Conservation (phyloP, 2,329 filamentous ascomycete species). For the Alternaria arbusti region DNA sequence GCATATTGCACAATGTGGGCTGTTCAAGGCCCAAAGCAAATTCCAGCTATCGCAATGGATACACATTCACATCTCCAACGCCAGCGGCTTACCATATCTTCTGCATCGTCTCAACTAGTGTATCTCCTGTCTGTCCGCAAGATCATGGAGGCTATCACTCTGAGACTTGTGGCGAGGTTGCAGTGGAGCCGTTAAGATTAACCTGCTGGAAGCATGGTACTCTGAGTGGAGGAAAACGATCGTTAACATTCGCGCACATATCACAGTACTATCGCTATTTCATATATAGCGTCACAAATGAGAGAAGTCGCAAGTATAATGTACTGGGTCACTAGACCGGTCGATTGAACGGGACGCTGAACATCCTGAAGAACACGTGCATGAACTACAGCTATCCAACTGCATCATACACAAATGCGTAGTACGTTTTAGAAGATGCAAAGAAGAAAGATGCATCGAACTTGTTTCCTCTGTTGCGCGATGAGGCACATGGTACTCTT, state of each 20-base stretch:
- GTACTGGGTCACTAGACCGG: background rate
- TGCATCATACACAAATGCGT: background rate
- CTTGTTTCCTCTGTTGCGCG: no score
- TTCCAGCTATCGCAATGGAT: background rate
- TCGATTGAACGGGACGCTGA: background rate
- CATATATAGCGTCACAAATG: no score
- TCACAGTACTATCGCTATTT: background rate
- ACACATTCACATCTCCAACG: background rate
- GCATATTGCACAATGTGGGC: background rate
- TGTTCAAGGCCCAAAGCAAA: background rate
- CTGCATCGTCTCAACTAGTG: background rate
- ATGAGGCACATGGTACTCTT: background rate
- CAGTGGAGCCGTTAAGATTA: no score
- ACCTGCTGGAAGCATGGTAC: no score
- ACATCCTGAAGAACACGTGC: background rate
- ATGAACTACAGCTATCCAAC: background rate
- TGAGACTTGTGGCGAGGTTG: no score
- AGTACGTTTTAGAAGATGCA: background rate
- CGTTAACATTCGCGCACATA: no score
- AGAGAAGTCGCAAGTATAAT: no score
- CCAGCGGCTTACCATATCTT: background rate
- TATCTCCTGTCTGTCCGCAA: background rate
- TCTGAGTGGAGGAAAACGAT: no score
- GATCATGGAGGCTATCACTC: no score
- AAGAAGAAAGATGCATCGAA: background rate